Evolutionary conservation across 2,329 filamentous ascomycete genomes (phyloP), one percentile per base, ranked within the genome.

Genomic region (Fusarium multiceps): DNA sequence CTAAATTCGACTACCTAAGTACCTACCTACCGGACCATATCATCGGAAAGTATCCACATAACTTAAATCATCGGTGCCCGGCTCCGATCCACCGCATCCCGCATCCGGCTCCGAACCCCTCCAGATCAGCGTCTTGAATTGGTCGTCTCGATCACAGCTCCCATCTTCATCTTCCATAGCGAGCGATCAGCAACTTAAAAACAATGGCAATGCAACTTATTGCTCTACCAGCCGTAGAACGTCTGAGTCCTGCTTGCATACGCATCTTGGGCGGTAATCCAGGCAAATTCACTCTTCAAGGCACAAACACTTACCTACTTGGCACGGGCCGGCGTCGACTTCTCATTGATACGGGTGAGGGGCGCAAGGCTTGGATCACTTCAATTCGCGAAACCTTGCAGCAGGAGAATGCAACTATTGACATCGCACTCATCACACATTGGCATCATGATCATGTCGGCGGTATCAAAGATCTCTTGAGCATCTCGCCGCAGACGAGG

Each of bases 251-350:
- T 21, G 84, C 87, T 16, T 92, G 94, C 46, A 91, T 97, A 68
- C 88, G 96, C 59, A 92, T 99, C 66, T 84, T 98, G 20, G 96
- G 92, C 62, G 93, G 92, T 11, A 99, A 99, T 80, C 95, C 96
- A 14, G 89, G 92, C 77, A 98, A 97, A 84, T 90, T 90, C 75
- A 86, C 88, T 7, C 81, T 91, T 13, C 88, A 91, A 80, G 91
- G 94, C 67, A 98, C 96, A 72, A 99, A 99, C 80, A 99, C 96
- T 34, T 99, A 99, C 79, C 87, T 99, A 20, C 77, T 99, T 63
- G 96, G 96, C 62, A 90, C 87, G 9, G 95, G 94, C 6, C 78
- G 83, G 8, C 81, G 82, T 9, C 90, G 96, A 12, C 85, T 98
- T 62, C 87, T 99, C 23, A 89, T 99, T 75, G 96, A 99, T 81